Base-by-base conservation (phyloP, 2,329 filamentous ascomycete genomes). In the Metarhizium brunneum region DNA sequence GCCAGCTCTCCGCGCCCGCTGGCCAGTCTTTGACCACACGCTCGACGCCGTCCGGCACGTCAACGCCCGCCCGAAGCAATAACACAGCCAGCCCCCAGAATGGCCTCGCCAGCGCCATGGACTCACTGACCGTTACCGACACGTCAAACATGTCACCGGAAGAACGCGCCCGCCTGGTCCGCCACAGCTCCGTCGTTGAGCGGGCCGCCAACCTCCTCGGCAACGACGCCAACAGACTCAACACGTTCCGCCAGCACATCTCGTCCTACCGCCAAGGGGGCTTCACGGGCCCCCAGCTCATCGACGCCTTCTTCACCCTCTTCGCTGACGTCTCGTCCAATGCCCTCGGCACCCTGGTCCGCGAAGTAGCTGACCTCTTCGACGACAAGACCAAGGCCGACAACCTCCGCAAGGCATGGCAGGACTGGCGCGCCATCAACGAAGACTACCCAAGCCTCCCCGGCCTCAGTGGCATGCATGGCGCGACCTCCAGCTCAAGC, bases 381-480 rank as follows among this genome's bases (percentile, higher is more conserved):
- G 92, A 99, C 63, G 87, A 95, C 62, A 80, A 86, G 52, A 68
- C 70, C 18, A 96, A 95, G 67, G 84, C 84, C 1, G 85, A 87
- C 53, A 78, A 76, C 0, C 74, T 99, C 3, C 81, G 91, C 30
- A 87, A 87, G 64, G 90, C 92, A 1, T 96, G 92, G 91, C 90
- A 90, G 63, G 89, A 96, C 71, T 96, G 92, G 90, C 89, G 90
- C 50, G 91, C 91, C 42, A 94, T 95, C 72, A 95, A 95, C 62
- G 92, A 96, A 70, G 92, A 96, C 68, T 97, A 96, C 63, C 92
- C 92, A 0, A 90, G 88, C 2, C 76, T 97, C 1, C 92, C 92
- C 1, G 87, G 87, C 0, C 80, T 89, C 0, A 81, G 82, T 54
- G 86, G 87, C 52, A 82, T 86, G 71, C 79, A 85, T 42, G 84